phyloP scores from a whole-genome alignment of 192 early-diverging fungal species.

The Umbelopsis sp. region DNA sequence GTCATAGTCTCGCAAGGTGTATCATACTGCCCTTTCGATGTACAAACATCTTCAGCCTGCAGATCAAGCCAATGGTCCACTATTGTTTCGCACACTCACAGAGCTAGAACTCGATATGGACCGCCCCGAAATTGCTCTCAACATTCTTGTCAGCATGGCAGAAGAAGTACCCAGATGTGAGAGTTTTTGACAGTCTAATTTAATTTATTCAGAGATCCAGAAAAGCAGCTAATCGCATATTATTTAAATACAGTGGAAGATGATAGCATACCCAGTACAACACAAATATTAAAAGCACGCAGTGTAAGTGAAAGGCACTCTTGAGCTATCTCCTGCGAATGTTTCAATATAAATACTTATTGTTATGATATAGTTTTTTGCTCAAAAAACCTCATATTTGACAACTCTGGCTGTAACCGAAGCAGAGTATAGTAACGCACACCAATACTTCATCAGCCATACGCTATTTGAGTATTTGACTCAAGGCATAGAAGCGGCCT shows the following conservation, averaged over 20 bases:
- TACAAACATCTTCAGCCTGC: background rate
- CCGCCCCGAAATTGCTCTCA: conserved; percentile 44
- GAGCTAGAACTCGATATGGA: conserved; percentile 57
- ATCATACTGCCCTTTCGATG: conserved; percentile 46
- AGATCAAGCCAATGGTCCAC: conserved; percentile 38
- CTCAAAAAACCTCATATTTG: conserved; percentile 46
- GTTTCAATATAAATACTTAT: background rate
- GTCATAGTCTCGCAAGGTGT: conserved; percentile 51
- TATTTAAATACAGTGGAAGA: conserved; percentile 2
- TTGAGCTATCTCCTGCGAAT: background rate
- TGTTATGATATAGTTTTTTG: conserved; percentile 36
- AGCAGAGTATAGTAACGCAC: conserved; percentile 34
- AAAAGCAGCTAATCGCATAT: background rate
- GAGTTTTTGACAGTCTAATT: background rate
- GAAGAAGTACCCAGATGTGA: conserved; percentile 29
- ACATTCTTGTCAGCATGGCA: conserved; percentile 44
- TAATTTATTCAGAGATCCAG: background rate
- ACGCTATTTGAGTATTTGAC: conserved; percentile 51
- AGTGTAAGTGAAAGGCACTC: conserved; percentile 30
- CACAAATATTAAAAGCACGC: conserved; percentile 43
- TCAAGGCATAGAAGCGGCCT: conserved; percentile 36
- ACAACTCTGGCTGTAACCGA: conserved; percentile 26
- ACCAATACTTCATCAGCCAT: conserved; percentile 43
- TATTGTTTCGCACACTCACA: conserved; percentile 51
- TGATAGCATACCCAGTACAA: conserved; percentile 20